Conservation (phyloP, 169 alveolate species). For the Ichthyophthirius multifiliis region DNA sequence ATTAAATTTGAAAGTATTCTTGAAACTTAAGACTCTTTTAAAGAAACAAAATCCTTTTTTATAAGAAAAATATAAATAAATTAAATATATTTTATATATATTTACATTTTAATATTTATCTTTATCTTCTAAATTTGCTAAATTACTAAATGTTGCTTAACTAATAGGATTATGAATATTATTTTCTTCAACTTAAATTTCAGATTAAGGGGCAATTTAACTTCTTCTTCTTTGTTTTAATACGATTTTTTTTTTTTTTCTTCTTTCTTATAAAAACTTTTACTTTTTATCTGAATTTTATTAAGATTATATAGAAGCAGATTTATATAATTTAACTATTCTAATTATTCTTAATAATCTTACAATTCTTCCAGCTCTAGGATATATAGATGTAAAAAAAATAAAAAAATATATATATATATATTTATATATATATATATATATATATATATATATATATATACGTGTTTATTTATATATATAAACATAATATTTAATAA, state of each 20-base stretch:
- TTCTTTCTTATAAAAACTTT: not conserved
- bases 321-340: conserved; percentile 59
- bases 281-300: not conserved
- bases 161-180: not conserved
- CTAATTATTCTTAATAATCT: conserved; percentile 59
- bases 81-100: too few relatives aligned
- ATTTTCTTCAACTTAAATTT: not conserved
- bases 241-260: not conserved
- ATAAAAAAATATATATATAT: too few relatives aligned
- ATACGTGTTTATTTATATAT: too few relatives aligned
- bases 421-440: too few relatives aligned
- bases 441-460: too few relatives aligned
- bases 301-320: too few relatives aligned
- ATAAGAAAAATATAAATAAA: too few relatives aligned
- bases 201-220: too few relatives aligned
- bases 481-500: too few relatives aligned
- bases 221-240: not conserved
- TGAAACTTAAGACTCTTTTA: conserved; percentile 64
- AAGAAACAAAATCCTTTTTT: not conserved
- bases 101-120: too few relatives aligned
- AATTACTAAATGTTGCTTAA: not conserved
- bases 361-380: conserved; percentile 51
- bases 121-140: too few relatives aligned
- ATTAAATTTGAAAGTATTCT: conserved; percentile 58
- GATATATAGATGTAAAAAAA: too few relatives aligned